Evolutionary conservation across 331 rosid genomes (phyloP), one percentile per base, ranked within the genome.

Genomic region (Phaseolus coccineus): DNA sequence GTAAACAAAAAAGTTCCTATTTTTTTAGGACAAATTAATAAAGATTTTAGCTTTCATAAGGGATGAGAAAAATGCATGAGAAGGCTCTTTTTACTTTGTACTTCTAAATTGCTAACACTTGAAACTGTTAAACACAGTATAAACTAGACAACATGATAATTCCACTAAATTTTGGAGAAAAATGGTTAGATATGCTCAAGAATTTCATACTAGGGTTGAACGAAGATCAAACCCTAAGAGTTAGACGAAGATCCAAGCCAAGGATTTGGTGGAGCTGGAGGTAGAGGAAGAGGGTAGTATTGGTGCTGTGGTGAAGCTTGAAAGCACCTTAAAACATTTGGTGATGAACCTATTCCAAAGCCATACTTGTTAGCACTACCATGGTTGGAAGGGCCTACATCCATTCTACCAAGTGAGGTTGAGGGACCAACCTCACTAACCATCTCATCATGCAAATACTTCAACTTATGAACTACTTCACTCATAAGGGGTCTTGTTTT

Each of bases 401-500:
- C 87, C 71, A 85, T 69, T 14, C 66, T 78, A 40, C 76, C 16
- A 27, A 1, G 0, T 33, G 68, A 62, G 24, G 13, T 14, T 62
- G 61, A 44, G 3, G 79, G 62, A 58, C 37, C 4, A 61, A 9
- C 4, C 2, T 13, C 40, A 47, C 11, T 6, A 19, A 79, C 81
- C 81, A 74, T 76, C 52, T 81, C 86, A 16, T 79, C 70, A 13
- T 83, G 81, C 47, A 87, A 75, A 50, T 85, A 80, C 39, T 47
- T 75, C 15, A 91, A 65, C n/a, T 31, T 74, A 56, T 64, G 77
- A 31, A 89, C 94, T 6, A 89, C 91, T 77, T 87, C 87, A 39
- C 90, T 88, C 97, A 91, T 89, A 22, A 46, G 39, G 3, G 97
- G 97, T 69, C 94, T 83, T 44, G 72, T 68, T 71, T 82, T 89